phyloP scores from a whole-genome alignment of 305 asterid genomes.

The Caryopteris hybrid region DNA sequence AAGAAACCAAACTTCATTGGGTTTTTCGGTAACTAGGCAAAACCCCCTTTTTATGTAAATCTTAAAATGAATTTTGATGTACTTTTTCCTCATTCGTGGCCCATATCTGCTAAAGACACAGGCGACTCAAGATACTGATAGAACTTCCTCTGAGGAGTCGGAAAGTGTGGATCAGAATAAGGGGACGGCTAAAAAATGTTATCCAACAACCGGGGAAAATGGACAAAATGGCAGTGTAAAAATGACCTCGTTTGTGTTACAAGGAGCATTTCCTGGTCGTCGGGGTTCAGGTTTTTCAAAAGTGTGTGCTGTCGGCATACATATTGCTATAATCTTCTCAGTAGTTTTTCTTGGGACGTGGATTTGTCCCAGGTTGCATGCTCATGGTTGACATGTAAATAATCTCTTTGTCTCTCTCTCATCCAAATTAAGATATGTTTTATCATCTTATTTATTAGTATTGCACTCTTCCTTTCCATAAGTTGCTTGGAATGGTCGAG shows the following conservation, averaged over 20 bases:
- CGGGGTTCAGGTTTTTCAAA: constrained; percentile 19
- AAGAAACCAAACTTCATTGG: neutral
- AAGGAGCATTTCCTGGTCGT: constrained; percentile 10
- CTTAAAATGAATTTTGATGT: neutral
- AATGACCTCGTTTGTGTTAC: constrained; percentile 8
- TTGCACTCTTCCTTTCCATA: neutral
- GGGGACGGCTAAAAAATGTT: constrained; percentile 12
- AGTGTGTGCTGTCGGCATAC: constrained; percentile 17
- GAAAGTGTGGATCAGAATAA: constrained; percentile 10
- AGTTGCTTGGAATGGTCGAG: neutral
- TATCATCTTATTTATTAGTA: constrained; percentile 5
- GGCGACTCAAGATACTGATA: constrained; percentile 17
- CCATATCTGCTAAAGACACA: constrained; percentile 21
- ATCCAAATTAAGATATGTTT: neutral
- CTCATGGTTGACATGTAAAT: constrained; percentile 15
- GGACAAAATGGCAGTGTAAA: constrained; percentile 15
- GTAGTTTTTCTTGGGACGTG: constrained; percentile 37
- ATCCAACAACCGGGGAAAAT: constrained; percentile 7
- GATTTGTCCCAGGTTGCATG: constrained; percentile 31
- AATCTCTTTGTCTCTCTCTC: too few species aligned
- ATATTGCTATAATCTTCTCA: constrained; percentile 27
- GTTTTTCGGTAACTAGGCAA: neutral
- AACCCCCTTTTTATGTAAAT: too few species aligned
- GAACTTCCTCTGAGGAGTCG: constrained; percentile 2
- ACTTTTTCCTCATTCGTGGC: neutral